Percentiles rank a stretch among this genome's conserved stretches.
Conservation (phyloP, 495 filamentous ascomycete genomes). For the Aspergillus haitiensis region DNA sequence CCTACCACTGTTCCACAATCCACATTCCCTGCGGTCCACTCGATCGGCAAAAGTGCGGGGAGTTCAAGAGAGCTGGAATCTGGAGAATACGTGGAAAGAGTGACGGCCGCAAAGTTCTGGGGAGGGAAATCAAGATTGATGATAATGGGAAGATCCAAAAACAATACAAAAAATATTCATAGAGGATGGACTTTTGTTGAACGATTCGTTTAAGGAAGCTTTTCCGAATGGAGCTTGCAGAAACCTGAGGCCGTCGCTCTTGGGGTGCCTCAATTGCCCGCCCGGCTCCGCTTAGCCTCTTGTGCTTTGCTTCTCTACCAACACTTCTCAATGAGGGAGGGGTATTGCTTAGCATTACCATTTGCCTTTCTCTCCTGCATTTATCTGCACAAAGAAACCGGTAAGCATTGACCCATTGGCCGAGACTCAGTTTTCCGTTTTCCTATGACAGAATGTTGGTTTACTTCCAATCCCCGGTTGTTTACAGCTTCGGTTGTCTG, state of each 20-base stretch:
- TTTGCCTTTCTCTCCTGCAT: too few species aligned
- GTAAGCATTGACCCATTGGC: too few species aligned
- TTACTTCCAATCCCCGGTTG: too few species aligned
- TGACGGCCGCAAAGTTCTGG: constrained; percentile 8
- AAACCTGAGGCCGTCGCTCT: constrained; percentile 11
- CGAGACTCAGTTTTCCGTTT: too few species aligned
- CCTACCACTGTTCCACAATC: background rate
- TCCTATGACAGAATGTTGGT: too few species aligned
- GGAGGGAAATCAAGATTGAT: background rate
- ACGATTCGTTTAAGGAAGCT: background rate
- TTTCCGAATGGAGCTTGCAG: constrained; percentile 4
- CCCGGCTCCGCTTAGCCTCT: constrained; percentile 12
- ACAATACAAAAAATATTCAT: background rate
- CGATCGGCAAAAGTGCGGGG: constrained; percentile 22
- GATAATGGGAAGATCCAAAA: background rate
- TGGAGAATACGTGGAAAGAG: constrained; percentile 17
- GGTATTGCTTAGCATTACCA: too few species aligned
- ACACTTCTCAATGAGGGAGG: background rate
- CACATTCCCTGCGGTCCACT: constrained; percentile 22
- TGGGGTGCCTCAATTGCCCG: constrained; percentile 7
- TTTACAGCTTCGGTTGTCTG: too few species aligned
- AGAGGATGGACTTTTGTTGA: background rate
- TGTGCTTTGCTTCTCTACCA: background rate
- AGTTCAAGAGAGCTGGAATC: constrained; percentile 15
- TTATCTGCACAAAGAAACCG: too few species aligned